A percentile compares a stretch with the other conserved stretches of the same genome.
These are phyloP conservation scores for Aspergillus ochraceus DNA, from an alignment of 2,329 filamentous ascomycete species.

Conservation along the genomic window DNA sequence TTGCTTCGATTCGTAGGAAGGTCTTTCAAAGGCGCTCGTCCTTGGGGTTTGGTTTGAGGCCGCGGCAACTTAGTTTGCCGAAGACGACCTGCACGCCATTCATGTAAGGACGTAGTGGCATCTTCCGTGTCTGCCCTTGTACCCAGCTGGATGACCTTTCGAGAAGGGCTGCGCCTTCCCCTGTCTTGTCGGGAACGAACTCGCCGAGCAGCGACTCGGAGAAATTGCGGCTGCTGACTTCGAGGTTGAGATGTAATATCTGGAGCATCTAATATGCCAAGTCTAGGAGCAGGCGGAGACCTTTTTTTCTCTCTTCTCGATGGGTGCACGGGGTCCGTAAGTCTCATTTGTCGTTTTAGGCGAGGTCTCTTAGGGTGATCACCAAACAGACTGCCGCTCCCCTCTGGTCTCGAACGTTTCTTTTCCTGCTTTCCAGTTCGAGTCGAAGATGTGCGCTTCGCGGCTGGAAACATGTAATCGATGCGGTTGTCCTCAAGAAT, in stretches of 20 bases:
- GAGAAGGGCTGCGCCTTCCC: constrained; percentile 53
- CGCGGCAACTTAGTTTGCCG: constrained; percentile 25
- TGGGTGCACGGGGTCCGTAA: constrained; percentile 35
- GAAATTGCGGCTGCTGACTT: constrained; percentile 51
- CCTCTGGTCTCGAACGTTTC: constrained; percentile 17
- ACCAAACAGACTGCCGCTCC: constrained; percentile 2
- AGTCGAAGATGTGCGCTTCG: constrained; percentile 9
- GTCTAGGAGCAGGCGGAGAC: constrained; percentile 22
- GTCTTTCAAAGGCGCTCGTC: constrained; percentile 23
- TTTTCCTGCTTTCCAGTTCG: constrained; percentile 18
- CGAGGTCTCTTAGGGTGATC: constrained; percentile 24
- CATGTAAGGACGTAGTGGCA: constrained; percentile 48
- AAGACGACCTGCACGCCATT: constrained; percentile 53
- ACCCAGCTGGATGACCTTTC: constrained; percentile 54
- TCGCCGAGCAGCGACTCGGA: constrained; percentile 56
- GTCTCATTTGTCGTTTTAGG: constrained; percentile 34
- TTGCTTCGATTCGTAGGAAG: constrained; percentile 20
- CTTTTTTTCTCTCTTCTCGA: constrained; percentile 24
- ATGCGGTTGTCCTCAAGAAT: constrained; percentile 44
- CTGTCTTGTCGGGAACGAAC: constrained; percentile 49
- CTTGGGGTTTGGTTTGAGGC: constrained; percentile 18
- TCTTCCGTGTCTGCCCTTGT: constrained; percentile 57
- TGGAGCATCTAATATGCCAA: constrained; percentile 56
- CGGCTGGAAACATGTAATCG: constrained; percentile 41
- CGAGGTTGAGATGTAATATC: constrained; percentile 29